A percentile compares a stretch with the other conserved stretches of the same genome.
Evolutionary conservation across 1,284 basidiomycete species (phyloP).

Genomic region (Neonothopanus nambi): DNA sequence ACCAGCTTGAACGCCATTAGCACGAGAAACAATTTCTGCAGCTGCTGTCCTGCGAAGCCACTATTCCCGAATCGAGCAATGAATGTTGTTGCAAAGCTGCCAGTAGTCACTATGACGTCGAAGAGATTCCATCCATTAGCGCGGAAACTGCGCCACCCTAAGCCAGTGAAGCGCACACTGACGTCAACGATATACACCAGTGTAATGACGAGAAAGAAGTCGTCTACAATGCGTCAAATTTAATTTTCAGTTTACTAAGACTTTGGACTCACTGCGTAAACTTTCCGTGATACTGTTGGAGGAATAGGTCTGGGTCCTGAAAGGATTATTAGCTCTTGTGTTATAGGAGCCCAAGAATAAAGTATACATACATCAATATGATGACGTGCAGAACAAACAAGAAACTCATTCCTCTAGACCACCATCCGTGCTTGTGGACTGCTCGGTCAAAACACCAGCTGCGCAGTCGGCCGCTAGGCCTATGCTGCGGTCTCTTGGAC

Average conservation of each 20-base stretch:
- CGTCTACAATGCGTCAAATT: slow-evolving; percentile 50
- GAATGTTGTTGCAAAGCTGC: slow-evolving; percentile 85
- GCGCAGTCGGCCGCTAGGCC: slow-evolving; percentile 58
- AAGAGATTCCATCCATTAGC: slow-evolving; percentile 94
- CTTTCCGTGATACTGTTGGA: slow-evolving; percentile 55
- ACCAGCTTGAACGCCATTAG: slow-evolving; percentile 94
- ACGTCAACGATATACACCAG: slow-evolving; percentile 82
- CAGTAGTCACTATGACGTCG: slow-evolving; percentile 81
- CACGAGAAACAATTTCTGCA: slow-evolving; percentile 95
- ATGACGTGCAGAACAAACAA: slow-evolving; percentile 87
- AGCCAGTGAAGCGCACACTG: slow-evolving; percentile 75
- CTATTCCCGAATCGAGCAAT: slow-evolving; percentile 63
- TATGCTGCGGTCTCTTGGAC: slow-evolving; percentile 72
- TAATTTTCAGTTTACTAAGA: not conserved
- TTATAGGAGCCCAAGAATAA: not conserved
- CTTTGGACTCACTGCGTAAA: slow-evolving; percentile 60
- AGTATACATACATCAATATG: slow-evolving; percentile 72
- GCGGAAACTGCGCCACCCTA: slow-evolving; percentile 84
- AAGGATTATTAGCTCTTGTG: slow-evolving; percentile 18
- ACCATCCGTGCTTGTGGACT: slow-evolving; percentile 92
- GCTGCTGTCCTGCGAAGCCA: slow-evolving; percentile 61
- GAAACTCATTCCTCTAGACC: slow-evolving; percentile 83
- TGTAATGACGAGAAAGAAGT: slow-evolving; percentile 78
- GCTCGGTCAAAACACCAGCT: slow-evolving; percentile 94
- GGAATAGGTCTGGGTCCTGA: slow-evolving; percentile 81